phyloP scores from a whole-genome alignment of 2,329 filamentous ascomycete species.

The Penicillium occitanis region DNA sequence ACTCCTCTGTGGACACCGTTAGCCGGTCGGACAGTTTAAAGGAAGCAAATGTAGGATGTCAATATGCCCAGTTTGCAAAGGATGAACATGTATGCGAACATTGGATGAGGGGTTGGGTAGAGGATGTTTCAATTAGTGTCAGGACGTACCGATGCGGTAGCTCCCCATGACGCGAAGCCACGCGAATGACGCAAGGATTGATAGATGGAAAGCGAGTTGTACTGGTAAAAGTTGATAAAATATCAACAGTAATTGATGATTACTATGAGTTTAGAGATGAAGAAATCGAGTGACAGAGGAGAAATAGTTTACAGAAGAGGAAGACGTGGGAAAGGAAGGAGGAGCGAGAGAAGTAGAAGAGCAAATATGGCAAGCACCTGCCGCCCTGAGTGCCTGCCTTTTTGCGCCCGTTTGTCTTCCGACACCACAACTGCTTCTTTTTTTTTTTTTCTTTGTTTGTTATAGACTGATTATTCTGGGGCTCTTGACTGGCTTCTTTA shows the following conservation, averaged over 20 bases:
- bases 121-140: background rate
- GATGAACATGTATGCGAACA: background rate
- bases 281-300: background rate
- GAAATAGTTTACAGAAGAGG: background rate
- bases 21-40: background rate
- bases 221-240: background rate
- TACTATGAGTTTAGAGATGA: background rate
- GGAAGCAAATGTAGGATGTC: background rate
- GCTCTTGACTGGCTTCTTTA: background rate
- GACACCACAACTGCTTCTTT: background rate
- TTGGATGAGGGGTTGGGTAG: background rate
- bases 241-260: background rate
- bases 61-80: background rate
- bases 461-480: background rate
- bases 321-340: background rate
- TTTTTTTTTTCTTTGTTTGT: background rate
- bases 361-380: background rate
- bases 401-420: background rate
- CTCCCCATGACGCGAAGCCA: slow-evolving; percentile 23
- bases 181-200: background rate
- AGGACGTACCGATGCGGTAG: slow-evolving; percentile 31
- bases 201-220: background rate
- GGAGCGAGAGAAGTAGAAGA: background rate
- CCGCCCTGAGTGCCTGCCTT: background rate
- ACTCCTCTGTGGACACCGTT: slow-evolving; percentile 58